Base-by-base conservation (phyloP, 2,329 filamentous ascomycete genomes). In the Pestalotiopsis sp. region DNA sequence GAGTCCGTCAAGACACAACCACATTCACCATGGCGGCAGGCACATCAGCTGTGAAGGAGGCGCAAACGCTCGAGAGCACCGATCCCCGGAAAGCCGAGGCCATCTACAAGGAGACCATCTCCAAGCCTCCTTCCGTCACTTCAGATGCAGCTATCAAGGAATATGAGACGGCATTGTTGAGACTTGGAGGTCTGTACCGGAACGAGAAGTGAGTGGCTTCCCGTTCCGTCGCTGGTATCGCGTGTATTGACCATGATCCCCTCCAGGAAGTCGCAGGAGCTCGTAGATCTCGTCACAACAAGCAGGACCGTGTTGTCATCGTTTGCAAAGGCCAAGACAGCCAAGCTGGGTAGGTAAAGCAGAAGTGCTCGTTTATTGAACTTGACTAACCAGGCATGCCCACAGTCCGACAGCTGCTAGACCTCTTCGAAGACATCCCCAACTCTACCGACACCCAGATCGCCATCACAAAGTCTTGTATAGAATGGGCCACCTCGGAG, bases 241-340 rank as follows among this genome's bases (percentile, higher is more conserved):
- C 68, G 5, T n/a, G 45, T 12, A 61, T 14, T 61, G 59, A 61
- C 59, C 20, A 11, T 52, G 17, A 17, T 31, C 52, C 67, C 67
- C 56, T 68, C 76, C 71, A 94, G 92, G 82, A 93, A 93, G 80
- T 86, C 91, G 75, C 87, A 96, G 78, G 93, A 97, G 77, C 90
- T 99, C 70, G 93, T 97, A 71, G 91, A 94, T 76, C 88, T 99
- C 73, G 92, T 99, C 76, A 95, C 92, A 78, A 93, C 93, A 80
- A 97, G 94, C 82, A 90, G 95, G 78, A 92, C 93, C 73, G 93
- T 96, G 59, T 90, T 99, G 73, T 98, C 95, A 69, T 96, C 93
- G 72, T 98, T 99, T 81, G 96, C 96, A 73, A 98, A 98, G 87
- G 96, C 97, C 71, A 99, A 99, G 89, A 98, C 96, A 39, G 93